These are phyloP conservation scores for Staphylotrichum tortipilum DNA, from an alignment of 495 filamentous ascomycete genomes.

Conservation along the genomic window DNA sequence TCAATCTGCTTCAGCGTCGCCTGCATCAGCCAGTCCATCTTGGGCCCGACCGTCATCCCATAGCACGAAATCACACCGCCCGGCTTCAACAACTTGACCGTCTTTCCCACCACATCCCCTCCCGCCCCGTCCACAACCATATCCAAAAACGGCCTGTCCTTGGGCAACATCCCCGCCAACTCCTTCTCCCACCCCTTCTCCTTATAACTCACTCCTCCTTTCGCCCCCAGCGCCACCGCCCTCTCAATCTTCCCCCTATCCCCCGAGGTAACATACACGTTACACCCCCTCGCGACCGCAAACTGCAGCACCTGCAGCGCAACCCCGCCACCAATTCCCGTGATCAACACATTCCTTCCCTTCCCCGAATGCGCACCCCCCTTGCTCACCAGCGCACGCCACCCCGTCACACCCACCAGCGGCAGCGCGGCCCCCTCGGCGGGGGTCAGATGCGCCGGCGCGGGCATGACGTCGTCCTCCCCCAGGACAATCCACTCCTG, in stretches of 20 bases:
- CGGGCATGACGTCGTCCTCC: constrained; percentile 62
- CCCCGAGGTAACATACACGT: constrained; percentile 63
- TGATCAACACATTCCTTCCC: constrained; percentile 61
- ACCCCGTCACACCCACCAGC: constrained; percentile 76
- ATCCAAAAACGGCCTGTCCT: constrained; percentile 53
- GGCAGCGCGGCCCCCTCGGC: constrained; percentile 75
- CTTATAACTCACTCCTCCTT: constrained; percentile 61
- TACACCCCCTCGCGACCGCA: constrained; percentile 53
- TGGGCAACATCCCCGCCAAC: constrained; percentile 47
- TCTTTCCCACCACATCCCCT: constrained; percentile 57
- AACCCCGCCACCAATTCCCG: constrained; percentile 75
- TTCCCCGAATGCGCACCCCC: constrained; percentile 45
- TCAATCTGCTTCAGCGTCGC: constrained; percentile 72
- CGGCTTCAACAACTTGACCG: constrained; percentile 46
- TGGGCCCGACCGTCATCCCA: constrained; percentile 69
- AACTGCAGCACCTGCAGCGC: constrained; percentile 64
- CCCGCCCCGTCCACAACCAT: constrained; percentile 70
- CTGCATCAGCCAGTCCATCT: constrained; percentile 62
- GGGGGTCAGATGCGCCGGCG: constrained; percentile 60
- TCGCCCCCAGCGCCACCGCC: constrained; percentile 54
- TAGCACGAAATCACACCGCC: constrained; percentile 64
- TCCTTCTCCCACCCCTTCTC: constrained; percentile 60
- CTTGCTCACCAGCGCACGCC: constrained; percentile 73
- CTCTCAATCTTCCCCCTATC: constrained; percentile 55
- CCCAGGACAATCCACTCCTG: constrained; percentile 63